Conservation (phyloP, 2,329 filamentous ascomycete species). For the Stachybotrys echinatus region DNA sequence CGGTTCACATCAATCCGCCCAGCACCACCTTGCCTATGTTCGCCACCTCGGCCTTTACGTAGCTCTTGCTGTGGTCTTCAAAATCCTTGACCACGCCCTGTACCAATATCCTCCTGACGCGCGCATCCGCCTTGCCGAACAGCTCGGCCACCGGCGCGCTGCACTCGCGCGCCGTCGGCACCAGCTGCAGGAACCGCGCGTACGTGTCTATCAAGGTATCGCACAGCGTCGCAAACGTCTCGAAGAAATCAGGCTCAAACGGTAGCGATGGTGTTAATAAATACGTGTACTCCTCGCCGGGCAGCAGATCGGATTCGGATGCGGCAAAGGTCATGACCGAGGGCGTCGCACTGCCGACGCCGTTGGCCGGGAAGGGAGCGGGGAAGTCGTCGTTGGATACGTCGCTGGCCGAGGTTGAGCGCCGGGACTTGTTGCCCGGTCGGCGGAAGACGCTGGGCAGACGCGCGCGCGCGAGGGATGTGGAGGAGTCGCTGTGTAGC, state of each 20-base stretch:
- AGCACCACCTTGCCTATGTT: constrained; percentile 86
- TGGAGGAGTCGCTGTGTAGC: constrained; percentile 74
- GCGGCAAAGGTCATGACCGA: constrained; percentile 53
- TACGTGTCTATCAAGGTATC: constrained; percentile 95
- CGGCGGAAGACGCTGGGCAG: constrained; percentile 81
- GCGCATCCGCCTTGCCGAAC: constrained; percentile 84
- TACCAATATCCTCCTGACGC: constrained; percentile 82
- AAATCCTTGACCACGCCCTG: constrained; percentile 87
- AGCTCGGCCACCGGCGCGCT: constrained; percentile 68
- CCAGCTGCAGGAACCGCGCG: constrained; percentile 66
- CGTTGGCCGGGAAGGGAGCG: constrained; percentile 17
- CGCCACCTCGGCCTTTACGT: constrained; percentile 74
- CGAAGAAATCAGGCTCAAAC: constrained; percentile 95
- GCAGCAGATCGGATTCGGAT: constrained; percentile 61
- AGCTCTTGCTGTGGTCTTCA: constrained; percentile 74
- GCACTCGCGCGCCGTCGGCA: constrained; percentile 71
- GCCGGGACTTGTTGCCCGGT: constrained; percentile 51
- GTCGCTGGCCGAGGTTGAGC: constrained; percentile 44
- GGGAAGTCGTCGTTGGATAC: constrained; percentile 27
- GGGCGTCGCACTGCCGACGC: constrained; percentile 21
- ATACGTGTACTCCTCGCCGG: constrained; percentile 82
- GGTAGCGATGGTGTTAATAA: constrained; percentile 87
- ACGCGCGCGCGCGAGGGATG: constrained; percentile 69
- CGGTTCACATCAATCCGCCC: constrained; percentile 71
- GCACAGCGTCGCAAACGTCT: constrained; percentile 92